A percentile compares a stretch with the other conserved stretches of the same genome.
Evolutionary conservation across 306 rosid species (phyloP).

Genomic region (Dalbergia cultrata): DNA sequence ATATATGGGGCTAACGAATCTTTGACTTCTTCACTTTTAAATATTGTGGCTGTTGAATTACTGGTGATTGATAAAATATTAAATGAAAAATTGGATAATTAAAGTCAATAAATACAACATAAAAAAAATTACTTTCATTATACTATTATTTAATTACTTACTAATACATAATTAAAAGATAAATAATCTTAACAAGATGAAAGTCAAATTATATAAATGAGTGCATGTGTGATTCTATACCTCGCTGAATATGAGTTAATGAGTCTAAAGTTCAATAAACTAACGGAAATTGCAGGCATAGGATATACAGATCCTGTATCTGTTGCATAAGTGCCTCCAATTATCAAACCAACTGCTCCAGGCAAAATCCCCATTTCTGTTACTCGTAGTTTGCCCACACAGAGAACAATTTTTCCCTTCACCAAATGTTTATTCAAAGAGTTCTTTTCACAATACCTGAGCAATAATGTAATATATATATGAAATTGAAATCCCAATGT

Average conservation of each 20-base stretch:
- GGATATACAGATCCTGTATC: background rate
- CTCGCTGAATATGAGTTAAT: slow-evolving; percentile 44
- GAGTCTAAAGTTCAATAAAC: background rate
- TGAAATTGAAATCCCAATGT: background rate
- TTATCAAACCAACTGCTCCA: slow-evolving; percentile 52
- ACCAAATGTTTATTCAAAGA: slow-evolving; percentile 46
- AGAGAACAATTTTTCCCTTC: slow-evolving; percentile 65
- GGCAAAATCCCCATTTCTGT: background rate
- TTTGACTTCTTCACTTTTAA: slow-evolving; percentile 35
- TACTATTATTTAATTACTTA: too few species aligned
- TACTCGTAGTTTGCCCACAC: background rate
- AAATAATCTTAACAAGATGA: background rate
- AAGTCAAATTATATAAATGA: too few species aligned
- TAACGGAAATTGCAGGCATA: slow-evolving; percentile 48
- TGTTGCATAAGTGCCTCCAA: background rate
- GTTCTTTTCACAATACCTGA: background rate
- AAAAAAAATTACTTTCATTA: too few species aligned
- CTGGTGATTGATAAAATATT: slow-evolving; percentile 9
- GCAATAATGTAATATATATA: background rate
- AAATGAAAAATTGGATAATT: too few species aligned
- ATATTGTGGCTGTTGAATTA: slow-evolving; percentile 56
- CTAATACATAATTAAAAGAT: background rate
- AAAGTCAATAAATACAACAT: too few species aligned
- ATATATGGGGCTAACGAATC: slow-evolving; percentile 52
- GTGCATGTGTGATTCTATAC: background rate